Conservation (phyloP, 768 basidiomycete genomes). For the Myochromella boudieri region DNA sequence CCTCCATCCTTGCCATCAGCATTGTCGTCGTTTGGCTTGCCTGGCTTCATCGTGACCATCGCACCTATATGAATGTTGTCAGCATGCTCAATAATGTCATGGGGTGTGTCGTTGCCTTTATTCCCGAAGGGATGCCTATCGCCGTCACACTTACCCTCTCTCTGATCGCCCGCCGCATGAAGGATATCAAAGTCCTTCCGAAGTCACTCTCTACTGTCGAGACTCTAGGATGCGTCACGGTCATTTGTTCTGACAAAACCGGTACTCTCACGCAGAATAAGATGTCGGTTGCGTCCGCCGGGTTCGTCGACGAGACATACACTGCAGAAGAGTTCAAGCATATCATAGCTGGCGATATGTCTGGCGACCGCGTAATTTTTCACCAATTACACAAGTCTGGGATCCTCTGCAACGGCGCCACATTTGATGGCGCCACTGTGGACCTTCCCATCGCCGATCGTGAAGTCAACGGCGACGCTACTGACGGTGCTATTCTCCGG, state of each 20-base stretch:
- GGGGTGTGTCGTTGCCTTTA: slow-evolving; percentile 37
- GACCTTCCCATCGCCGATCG: slow-evolving; percentile 30
- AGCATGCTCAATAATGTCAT: slow-evolving; percentile 56
- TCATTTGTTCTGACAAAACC: slow-evolving; percentile 56
- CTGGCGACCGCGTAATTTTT: slow-evolving; percentile 2
- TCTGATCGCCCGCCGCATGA: slow-evolving; percentile 19
- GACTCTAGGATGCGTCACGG: slow-evolving; percentile 62
- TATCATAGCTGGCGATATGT: slow-evolving; percentile 1
- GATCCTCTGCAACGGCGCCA: slow-evolving; percentile 57
- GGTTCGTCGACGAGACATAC: slow-evolving; percentile 33
- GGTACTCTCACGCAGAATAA: slow-evolving; percentile 61
- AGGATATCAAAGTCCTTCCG: slow-evolving; percentile 13
- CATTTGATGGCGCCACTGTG: slow-evolving; percentile 36
- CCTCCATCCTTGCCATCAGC: slow-evolving; percentile 36
- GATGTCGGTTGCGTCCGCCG: slow-evolving; percentile 54
- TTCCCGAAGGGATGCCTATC: slow-evolving; percentile 53
- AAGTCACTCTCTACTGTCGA: slow-evolving; percentile 66
- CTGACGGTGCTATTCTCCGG: slow-evolving; percentile 55
- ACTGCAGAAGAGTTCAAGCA: slow-evolving; percentile 22
- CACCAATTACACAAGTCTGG: slow-evolving; percentile 32
- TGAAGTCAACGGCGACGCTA: slow-evolving; percentile 45
- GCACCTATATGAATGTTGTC: slow-evolving; percentile 47
- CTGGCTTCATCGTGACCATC: slow-evolving; percentile 41
- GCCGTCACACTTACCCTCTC: slow-evolving; percentile 54
- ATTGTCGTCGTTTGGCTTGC: slow-evolving; percentile 43